These are phyloP conservation scores for Tympanopsis confertula DNA, from an alignment of 2,329 filamentous ascomycete genomes.

Conservation along the genomic window DNA sequence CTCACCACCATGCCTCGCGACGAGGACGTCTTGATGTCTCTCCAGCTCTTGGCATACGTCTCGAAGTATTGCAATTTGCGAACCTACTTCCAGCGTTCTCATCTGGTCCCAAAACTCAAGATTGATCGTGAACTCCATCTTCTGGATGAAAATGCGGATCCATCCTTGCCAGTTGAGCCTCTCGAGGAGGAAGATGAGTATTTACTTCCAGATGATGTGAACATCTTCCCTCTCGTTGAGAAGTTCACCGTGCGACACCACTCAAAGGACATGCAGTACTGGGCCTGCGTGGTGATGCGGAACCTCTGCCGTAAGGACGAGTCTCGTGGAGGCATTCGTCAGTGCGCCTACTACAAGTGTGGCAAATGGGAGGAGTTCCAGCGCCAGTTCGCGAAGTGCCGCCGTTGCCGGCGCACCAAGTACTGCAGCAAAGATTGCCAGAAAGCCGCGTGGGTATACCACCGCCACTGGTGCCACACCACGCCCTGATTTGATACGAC, in stretches of 20 bases:
- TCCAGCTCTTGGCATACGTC: constrained; percentile 91
- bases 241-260: constrained; percentile 96
- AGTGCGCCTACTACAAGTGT: constrained; percentile 96
- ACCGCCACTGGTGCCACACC: constrained; percentile 76
- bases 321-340: constrained; percentile 80
- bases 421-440: constrained; percentile 99
- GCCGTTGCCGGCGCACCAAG: constrained; percentile 88
- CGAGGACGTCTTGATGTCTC: constrained; percentile 94
- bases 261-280: constrained; percentile 97
- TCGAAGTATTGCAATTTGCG: constrained; percentile 97
- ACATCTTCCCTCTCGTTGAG: constrained; percentile 95
- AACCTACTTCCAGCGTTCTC: constrained; percentile 88
- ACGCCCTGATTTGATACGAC: constrained; percentile 1
- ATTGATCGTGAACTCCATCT: constrained; percentile 76
- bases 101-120: constrained; percentile 82
- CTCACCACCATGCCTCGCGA: constrained; percentile 88
- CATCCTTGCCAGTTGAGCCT: constrained; percentile 14
- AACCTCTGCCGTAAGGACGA: constrained; percentile 98
- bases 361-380: constrained; percentile 97
- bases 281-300: constrained; percentile 97
- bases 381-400: constrained; percentile 94
- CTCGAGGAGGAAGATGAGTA: constrained; percentile 73
- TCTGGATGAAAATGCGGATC: constrained; percentile 58
- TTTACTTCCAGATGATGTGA: constrained; percentile 83
- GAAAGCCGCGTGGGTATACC: constrained; percentile 96